Evolutionary conservation across 1,139 yeast genomes (phyloP), one percentile per base, ranked within the genome.

Genomic region (Blastobotrys petasosporus): DNA sequence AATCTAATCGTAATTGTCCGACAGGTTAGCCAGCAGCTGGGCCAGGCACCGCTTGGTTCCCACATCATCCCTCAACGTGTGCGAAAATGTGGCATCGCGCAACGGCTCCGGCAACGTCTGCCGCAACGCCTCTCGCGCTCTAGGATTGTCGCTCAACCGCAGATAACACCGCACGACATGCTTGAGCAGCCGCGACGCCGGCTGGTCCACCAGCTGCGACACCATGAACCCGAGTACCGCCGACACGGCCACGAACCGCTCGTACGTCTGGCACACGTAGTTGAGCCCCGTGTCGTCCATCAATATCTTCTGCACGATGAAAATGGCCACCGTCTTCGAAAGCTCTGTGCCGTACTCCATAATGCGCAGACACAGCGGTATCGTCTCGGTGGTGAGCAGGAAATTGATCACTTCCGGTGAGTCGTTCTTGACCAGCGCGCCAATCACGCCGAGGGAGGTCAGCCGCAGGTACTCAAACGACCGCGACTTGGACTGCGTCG

Each of bases 291-390:
- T 81, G 61, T 92, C 97, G 65, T 92, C 97, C 56, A 87, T 76
- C 47, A 92, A 71, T 46, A 92, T 90, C 66, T 90, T 92, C 62
- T 92, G 97, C 42, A 92, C 82, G 52, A 92, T 90, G 59, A 90
- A 90, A 48, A 92, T 90, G 3, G 98, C 98, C 38, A 92, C 98
- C 0, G 97, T 92, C 63, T 92, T 92, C 44, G 94, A 83, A 45
- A 92, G 75, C 62, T 92, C 98, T 0, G 96, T 85, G 6, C 96
- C 88, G 1, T 92, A 81, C 65, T 92, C 97, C 95, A 92, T 90
- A 49, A 92, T 92, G 57, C 94, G 82, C 50, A 92, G 71, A 64
- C 98, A 92, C 50, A 92, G 70, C 5, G 98, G 98, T 34, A 92
- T 94, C 55, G 92, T 92, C 63, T 92, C 98, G 0, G 98, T 90